Evolutionary conservation across 2,329 filamentous ascomycete genomes (phyloP), one percentile per base, ranked within the genome.

Genomic region (Fusarium sororula): DNA sequence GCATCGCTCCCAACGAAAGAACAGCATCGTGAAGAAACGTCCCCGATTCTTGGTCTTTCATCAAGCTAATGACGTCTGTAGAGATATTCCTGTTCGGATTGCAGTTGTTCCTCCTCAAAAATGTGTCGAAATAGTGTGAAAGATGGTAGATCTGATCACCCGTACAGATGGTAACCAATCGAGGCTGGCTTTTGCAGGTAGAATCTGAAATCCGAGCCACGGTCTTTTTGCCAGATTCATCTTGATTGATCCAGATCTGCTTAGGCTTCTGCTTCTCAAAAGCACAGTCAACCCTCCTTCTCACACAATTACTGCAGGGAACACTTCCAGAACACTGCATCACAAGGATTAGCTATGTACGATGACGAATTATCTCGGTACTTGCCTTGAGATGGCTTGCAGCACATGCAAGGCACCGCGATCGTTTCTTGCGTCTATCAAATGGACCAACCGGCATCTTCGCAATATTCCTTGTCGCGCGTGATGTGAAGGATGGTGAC

Each of bases 341-440:
- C 22, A 17, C 45, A 41, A 59, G 42, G 22, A 22, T 50, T 37
- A 64, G 47, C 10, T 14, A 35, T 38, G 64, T 12, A 48, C 44
- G 9, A 37, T 24, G 22, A 20, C 39, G 56, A 32, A 28, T n/a
- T 18, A 5, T 15, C 17, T 26, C 47, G 6, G 32, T 15, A 47
- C 74, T 14, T 51, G 80, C 82, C 72, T 83, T 83, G 14, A 82
- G 73, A 63, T 83, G 82, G 56, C 81, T 81, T 30, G 63, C 54
- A 7, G 76, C 74, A 48, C 82, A 83, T 9, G 72, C 59, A 30
- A 72, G 56, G 38, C 82, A 83, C 17, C 81, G 77, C 5, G 78
- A 82, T 37, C 79, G 74, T 59, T 76, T 80, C 53, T 74, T 79
- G 6, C 82, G 78, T 4, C 74, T 53, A 57, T 83, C 82, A 41